These are phyloP conservation scores for Aquilaria sinensis DNA, from an alignment of 345 rosid genomes.

Conservation along the genomic window DNA sequence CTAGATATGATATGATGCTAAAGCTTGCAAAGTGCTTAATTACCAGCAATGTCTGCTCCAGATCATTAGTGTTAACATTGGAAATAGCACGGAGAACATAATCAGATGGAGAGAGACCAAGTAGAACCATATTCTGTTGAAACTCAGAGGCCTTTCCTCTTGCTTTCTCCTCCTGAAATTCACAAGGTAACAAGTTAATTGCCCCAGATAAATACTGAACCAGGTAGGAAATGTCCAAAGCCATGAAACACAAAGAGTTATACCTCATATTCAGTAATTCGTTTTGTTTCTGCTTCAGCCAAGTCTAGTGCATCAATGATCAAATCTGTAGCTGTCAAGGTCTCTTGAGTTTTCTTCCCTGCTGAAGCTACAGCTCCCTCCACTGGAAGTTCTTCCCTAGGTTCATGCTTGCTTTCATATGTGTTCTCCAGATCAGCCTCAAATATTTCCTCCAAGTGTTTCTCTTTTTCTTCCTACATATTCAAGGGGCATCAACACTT, in stretches of 20 bases:
- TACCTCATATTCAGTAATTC: conserved; percentile 72
- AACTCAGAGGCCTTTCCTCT: conserved; percentile 45
- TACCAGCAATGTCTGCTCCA: conserved; percentile 93
- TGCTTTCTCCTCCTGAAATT: conserved; percentile 66
- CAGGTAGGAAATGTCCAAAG: background rate
- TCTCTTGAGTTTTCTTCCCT: conserved; percentile 75
- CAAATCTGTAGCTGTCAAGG: conserved; percentile 71
- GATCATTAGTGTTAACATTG: conserved; percentile 67
- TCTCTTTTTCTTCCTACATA: conserved; percentile 93
- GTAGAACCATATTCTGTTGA: conserved; percentile 64
- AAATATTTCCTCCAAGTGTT: conserved; percentile 87
- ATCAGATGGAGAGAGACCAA: conserved; percentile 72
- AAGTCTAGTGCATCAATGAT: conserved; percentile 74
- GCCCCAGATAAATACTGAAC: background rate
- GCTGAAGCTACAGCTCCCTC: conserved; percentile 93
- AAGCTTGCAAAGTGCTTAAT: background rate
- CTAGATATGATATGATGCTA: too few relatives aligned
- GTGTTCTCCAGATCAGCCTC: conserved; percentile 80
- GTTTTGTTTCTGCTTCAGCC: conserved; percentile 62
- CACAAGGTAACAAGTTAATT: conserved; percentile 9
- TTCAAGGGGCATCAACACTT: conserved; percentile 9
- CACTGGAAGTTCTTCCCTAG: conserved; percentile 73
- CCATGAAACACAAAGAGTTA: conserved; percentile 1
- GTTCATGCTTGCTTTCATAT: conserved; percentile 48
- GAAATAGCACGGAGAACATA: conserved; percentile 71